Base-by-base conservation (phyloP, 768 basidiomycete species). In the Russula lepida region DNA sequence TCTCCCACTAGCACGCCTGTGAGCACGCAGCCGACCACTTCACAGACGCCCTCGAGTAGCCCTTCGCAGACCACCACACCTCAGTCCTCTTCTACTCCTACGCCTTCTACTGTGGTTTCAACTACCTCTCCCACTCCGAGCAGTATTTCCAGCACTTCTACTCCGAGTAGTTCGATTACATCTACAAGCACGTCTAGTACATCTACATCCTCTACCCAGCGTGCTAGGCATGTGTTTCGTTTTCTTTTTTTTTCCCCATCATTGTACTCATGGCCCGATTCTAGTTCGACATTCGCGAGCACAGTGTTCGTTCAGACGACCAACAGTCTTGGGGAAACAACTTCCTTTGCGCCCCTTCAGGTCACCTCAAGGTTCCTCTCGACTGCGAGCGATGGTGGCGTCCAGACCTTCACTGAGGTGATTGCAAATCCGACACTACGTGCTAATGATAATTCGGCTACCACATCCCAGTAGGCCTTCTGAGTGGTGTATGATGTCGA, bases 391-490 rank as follows among this genome's bases (percentile, higher is more conserved):
- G 74, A 82, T 66, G 88, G 88, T 15, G 66, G 69, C 15, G 67
- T 78, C 35, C 74, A 78, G 51, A 86, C 86, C 1, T 74, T 87
- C 60, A 91, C 89, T 0, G 75, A 83, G 67, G 72, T 84, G 23
- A 74, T 82, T 39, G 75, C 81, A n/a, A 90, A 90, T 68, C 89
- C 88, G 21, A 89, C 89, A 19, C 77, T 90, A 43, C 80, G 75
- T 55, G 72, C 81, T 13, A 75, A 85, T 69, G 75, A 76, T 44
- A 68, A 68, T 41, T 73, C 71, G 54, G 69, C 73, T 13, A 74
- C 68, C 47, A 69, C 71, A 56, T 79, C 80, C 48, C 75, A 81
- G 88, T 89, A 71, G 52, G 56, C 62, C 27, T 33, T 21, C 46
- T 28, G 32, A 41, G 13, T 8, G 30, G 5, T 47, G 21, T 15